Conservation (phyloP, 2,329 filamentous ascomycete genomes). For the Rutstroemia sp. region DNA sequence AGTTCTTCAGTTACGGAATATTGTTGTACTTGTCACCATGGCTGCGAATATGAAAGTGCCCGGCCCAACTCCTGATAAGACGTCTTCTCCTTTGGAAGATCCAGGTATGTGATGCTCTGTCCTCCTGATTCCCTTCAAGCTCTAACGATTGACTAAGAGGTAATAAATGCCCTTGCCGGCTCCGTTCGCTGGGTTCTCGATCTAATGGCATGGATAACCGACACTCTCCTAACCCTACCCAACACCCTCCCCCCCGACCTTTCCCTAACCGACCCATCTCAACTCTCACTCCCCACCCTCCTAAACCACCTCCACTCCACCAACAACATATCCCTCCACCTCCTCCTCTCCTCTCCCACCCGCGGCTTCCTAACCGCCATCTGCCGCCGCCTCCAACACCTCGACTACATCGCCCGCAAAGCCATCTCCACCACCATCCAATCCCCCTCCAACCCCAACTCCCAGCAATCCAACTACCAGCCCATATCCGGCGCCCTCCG, state of each 20-base stretch:
- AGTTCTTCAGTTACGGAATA: slow-evolving; percentile 66
- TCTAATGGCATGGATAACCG: slow-evolving; percentile 55
- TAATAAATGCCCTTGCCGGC: slow-evolving; percentile 64
- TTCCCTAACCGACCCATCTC: slow-evolving; percentile 38
- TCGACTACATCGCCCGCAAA: slow-evolving; percentile 37
- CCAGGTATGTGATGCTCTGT: slow-evolving; percentile 37
- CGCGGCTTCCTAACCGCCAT: slow-evolving; percentile 64
- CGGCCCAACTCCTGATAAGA: slow-evolving; percentile 47
- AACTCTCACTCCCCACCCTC: slow-evolving; percentile 40
- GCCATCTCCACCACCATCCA: slow-evolving; percentile 17
- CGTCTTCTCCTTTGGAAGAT: slow-evolving; percentile 53
- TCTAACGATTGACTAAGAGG: slow-evolving; percentile 41
- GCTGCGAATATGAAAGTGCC: slow-evolving; percentile 41
- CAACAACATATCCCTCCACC: slow-evolving; percentile 52
- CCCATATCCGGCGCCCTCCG: slow-evolving; percentile 21
- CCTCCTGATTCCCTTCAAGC: not conserved
- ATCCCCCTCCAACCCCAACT: slow-evolving; percentile 3
- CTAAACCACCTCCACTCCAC: slow-evolving; percentile 43
- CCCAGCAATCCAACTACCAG: slow-evolving; percentile 6
- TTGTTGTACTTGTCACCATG: slow-evolving; percentile 58
- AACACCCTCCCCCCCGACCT: slow-evolving; percentile 39
- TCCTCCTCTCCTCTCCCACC: slow-evolving; percentile 66
- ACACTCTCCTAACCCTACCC: slow-evolving; percentile 49
- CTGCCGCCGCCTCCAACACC: slow-evolving; percentile 54
- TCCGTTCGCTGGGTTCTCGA: slow-evolving; percentile 75